These are phyloP conservation scores for Aspergillus piperis DNA, from an alignment of 2,329 filamentous ascomycete genomes.

Conservation along the genomic window DNA sequence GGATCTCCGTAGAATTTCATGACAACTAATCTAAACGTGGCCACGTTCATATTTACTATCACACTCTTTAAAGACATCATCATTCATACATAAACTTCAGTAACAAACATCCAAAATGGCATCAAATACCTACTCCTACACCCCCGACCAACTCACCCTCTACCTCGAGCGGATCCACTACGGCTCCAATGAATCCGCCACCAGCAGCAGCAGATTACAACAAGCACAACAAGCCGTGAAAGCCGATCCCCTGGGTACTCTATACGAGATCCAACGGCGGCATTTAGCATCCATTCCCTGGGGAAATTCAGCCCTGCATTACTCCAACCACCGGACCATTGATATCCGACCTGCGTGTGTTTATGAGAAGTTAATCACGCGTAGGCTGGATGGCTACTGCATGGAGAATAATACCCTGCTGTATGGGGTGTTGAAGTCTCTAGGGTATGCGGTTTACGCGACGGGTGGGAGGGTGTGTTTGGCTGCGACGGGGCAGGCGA, in stretches of 20 bases:
- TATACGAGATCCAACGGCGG: slow-evolving; percentile 41
- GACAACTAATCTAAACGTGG: too few relatives aligned
- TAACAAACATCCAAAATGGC: neutral
- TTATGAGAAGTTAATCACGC: slow-evolving; percentile 55
- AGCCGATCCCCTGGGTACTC: slow-evolving; percentile 32
- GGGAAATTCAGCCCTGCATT: slow-evolving; percentile 60
- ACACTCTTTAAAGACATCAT: too few relatives aligned
- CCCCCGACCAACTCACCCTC: slow-evolving; percentile 36
- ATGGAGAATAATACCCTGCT: slow-evolving; percentile 63
- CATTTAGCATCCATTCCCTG: slow-evolving; percentile 56
- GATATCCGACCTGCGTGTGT: slow-evolving; percentile 53
- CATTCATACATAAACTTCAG: too few relatives aligned
- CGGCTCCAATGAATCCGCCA: slow-evolving; percentile 13
- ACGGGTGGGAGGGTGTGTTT: slow-evolving; percentile 54
- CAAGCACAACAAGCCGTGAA: slow-evolving; percentile 31
- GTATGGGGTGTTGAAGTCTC: slow-evolving; percentile 51
- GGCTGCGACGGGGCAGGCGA: slow-evolving; percentile 29
- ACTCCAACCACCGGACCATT: slow-evolving; percentile 51
- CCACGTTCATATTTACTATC: too few relatives aligned
- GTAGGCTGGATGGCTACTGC: slow-evolving; percentile 59
- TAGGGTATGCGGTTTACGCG: slow-evolving; percentile 58
- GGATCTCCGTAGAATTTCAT: too few relatives aligned
- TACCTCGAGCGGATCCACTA: slow-evolving; percentile 40
- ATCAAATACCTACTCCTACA: slow-evolving; percentile 27
- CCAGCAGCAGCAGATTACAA: slow-evolving; percentile 22